Base-by-base conservation (phyloP, 192 early-diverging fungal genomes). In the Chytriomyces confervae region DNA sequence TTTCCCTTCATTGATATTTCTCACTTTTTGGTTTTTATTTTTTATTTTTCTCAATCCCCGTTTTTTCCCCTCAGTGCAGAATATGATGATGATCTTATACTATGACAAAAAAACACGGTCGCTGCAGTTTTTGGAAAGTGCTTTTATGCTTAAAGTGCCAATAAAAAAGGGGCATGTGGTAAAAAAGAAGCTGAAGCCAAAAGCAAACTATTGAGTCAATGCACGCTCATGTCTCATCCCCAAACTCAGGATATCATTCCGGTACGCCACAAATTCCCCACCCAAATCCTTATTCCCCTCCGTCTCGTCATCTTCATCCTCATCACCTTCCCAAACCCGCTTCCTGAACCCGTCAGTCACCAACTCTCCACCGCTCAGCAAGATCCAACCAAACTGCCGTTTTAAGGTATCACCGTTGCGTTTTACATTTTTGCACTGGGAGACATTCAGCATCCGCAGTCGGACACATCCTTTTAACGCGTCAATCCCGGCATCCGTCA, bases 401-500 rank as follows among this genome's bases (percentile, higher is more conserved):
- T 61, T 47, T 24, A 47, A n/a, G 46, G 61, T 72, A 36, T 73
- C 66, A 4, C 9, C 10, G 7, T 61, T 36, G 18, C 49, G 48
- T 27, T 20, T 20, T 2, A 84, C 63, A 46, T 77, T 79, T 27
- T 62, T 53, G 75, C 83, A 84, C 66, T 84, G 83, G 48, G 67
- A 79, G 45, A 82, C 62, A 62, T 85, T 82, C 29, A 84, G 36
- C 74, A 82, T 72, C 46, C 53, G 20, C 5, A 82, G 74, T 11
- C 57, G 9, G n/a, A 36, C 7, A 27, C 61, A 50, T n/a, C 57
- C 79, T 23, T 79, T 77, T 70, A 85, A 70, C 36, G 72, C 11
- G 23, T 78, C 27, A 11, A 84, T 10, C 9, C 84, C 82, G 16
- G 10, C 20, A 29, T 85, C 82, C 6, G 86, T 81, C 10, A 89